Base-by-base conservation (phyloP, 495 filamentous ascomycete genomes). In the Mytilinidion resinicola region DNA sequence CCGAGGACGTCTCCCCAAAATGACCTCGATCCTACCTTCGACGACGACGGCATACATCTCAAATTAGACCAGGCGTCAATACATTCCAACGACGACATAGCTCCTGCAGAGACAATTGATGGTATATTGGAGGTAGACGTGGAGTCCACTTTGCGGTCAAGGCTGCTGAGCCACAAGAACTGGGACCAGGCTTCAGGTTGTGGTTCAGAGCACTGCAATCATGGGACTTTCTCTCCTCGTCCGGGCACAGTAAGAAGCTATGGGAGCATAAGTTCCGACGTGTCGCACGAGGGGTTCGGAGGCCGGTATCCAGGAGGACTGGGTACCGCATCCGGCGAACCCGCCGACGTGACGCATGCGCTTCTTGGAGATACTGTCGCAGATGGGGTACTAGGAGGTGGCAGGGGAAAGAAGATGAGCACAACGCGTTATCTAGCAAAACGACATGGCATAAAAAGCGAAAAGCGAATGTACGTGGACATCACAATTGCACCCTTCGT, bases 181-280 rank as follows among this genome's bases (percentile, higher is more conserved):
- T 70, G 68, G 62, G 69, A 73, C 47, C 52, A 62, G 20, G 57
- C 48, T 49, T 74, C 65, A 67, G 74, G 55, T 61, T 69, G 69
- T 39, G 71, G 70, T 12, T 60, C 61, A 21, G 61, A 65, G 37
- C 60, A 77, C 53, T 90, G 86, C 74, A 80, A 82, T 59, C 87
- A 91, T 71, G 89, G 89, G 56, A 86, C 85, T n/a, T 89, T 90
- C 69, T 90, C 86, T 14, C 86, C 88, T 10, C 77, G 79, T n/a
- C 74, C 82, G 2, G 72, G 73, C 52, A 79, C 73, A 38, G 72
- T 76, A 10, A 69, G 77, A 25, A 73, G 76, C 42, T 78, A 75
- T 54, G 60, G 73, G n/a, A 74, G 68, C 33, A 70, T 76, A 65
- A 73, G 64, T 30, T 65, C 60, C 48, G 63, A 67, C 61, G 69